Evolutionary conservation across 2,329 filamentous ascomycete species (phyloP), one percentile per base, ranked within the genome.

Genomic region (Fusarium sterilihyphosum): DNA sequence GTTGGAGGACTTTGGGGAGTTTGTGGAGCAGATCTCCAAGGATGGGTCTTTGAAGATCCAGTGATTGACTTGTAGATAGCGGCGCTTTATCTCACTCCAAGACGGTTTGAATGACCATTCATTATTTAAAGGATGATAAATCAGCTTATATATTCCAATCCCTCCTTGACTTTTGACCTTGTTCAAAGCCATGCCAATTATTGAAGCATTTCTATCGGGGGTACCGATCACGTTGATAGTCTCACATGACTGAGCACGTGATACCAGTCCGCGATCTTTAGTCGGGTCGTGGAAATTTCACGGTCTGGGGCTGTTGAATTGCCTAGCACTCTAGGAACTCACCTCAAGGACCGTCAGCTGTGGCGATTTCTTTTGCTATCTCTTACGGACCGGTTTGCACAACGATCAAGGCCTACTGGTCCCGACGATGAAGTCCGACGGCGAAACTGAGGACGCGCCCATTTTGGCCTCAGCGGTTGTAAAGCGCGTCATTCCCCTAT

Each of bases 71-170:
- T 29, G 24, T 18, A 22, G 18, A 29, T 29, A n/a, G 12, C 22
- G 5, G 10, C 2, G 29, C 47, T n/a, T 17, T 17, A 13, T 9
- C 26, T 31, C 2, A 1, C 46, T 20, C 6, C 6, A 22, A 49
- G 44, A 13, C 1, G 12, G 18, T 0, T 20, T 18, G 6, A 12
- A 12, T 4, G 3, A 3, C 2, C n/a, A 18, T 44, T 3, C 0
- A 24, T 5, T 0, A 24, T 5, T 24, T 7, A 2, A 18, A 0
- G 9, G 2, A 8, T 7, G 5, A 3, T 14, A 2, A 14, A 29
- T 8, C 8, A 5, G 12, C 24, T 47, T 14, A 10, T 4, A 16
- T 1, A 11, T 29, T 8, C 6, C 6, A 29, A 3, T 29, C 26
- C 0, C 10, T 6, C 14, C 6, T 49, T 17, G 1, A 3, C 26